phyloP scores from a whole-genome alignment of 768 basidiomycete genomes.

The Leccinum variicolor region DNA sequence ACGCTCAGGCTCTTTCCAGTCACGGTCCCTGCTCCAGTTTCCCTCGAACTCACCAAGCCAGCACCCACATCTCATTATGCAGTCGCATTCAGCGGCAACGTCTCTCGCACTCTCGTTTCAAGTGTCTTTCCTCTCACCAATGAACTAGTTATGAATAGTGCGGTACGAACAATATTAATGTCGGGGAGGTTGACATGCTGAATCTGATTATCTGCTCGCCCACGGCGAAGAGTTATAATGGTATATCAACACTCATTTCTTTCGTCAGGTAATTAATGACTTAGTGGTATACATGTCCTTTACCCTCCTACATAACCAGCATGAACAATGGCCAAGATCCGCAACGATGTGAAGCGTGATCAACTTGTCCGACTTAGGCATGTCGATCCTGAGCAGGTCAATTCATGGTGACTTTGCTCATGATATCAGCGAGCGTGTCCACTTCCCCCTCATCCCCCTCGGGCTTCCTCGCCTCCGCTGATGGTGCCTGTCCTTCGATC shows the following conservation, averaged over 20 bases:
- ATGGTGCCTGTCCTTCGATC: slow-evolving; percentile 17
- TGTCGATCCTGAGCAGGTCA: slow-evolving; percentile 23
- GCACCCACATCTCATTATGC: no score
- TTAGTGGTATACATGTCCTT: slow-evolving; percentile 23
- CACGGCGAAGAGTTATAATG: not conserved
- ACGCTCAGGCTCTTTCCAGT: no score
- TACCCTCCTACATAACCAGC: not conserved
- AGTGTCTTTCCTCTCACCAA: slow-evolving; percentile 26
- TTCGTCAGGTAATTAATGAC: slow-evolving; percentile 11
- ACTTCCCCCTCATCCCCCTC: slow-evolving; percentile 39
- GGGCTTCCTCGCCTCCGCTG: slow-evolving; percentile 24
- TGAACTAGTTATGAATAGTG: no score
- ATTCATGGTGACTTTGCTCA: slow-evolving; percentile 60
- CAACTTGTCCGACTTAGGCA: not conserved
- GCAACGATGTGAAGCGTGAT: not conserved
- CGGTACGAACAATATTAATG: no score
- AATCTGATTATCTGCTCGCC: not conserved
- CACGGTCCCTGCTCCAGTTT: slow-evolving; percentile 11
- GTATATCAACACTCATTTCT: slow-evolving; percentile 1
- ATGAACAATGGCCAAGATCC: slow-evolving; percentile 2
- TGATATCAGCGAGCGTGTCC: slow-evolving; percentile 60
- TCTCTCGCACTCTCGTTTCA: slow-evolving; percentile 19
- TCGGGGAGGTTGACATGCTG: no score
- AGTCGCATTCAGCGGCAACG: not conserved
- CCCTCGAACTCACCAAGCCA: not conserved